Percentiles rank a stretch among this genome's conserved stretches.
These are phyloP conservation scores for Cladorrhinum sp. DNA, from an alignment of 2,329 filamentous ascomycete species.

Conservation along the genomic window DNA sequence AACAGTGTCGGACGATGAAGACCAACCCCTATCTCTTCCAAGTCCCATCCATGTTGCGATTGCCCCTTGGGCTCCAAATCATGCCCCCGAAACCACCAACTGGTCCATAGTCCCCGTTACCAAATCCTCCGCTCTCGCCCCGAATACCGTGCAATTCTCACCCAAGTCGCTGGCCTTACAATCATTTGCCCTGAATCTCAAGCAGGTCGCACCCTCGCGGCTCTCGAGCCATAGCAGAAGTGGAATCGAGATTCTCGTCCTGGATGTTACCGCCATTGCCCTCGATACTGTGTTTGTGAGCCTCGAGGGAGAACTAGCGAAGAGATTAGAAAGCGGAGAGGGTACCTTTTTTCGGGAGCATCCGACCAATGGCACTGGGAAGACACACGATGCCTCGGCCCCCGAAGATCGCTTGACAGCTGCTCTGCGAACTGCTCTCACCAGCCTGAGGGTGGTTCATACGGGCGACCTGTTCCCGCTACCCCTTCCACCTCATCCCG, in stretches of 20 bases:
- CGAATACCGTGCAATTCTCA: conserved; percentile 77
- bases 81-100: conserved; percentile 56
- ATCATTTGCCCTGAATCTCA: conserved; percentile 70
- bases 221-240: conserved; percentile 68
- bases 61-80: conserved; percentile 66
- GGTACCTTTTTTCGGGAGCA: conserved; percentile 73
- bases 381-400: conserved; percentile 31
- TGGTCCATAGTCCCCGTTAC: conserved; percentile 86
- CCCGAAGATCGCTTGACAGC: conserved; percentile 58
- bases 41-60: conserved; percentile 65
- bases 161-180: conserved; percentile 71
- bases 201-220: conserved; percentile 72
- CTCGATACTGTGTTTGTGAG: conserved; percentile 85
- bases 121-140: conserved; percentile 61
- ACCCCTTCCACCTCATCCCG: conserved; percentile 76
- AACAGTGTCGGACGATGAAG: conserved; percentile 30
- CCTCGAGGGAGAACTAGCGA: conserved; percentile 75
- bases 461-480: conserved; percentile 75
- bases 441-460: conserved; percentile 73
- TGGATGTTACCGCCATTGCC: conserved; percentile 75
- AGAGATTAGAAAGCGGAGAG: conserved; percentile 77
- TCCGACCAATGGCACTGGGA: conserved; percentile 41
- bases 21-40: conserved; percentile 32
- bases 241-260: conserved; percentile 77
- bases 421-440: conserved; percentile 71